A percentile compares a stretch with the other conserved stretches of the same genome.
Conservation (phyloP, 139 green algal genomes). For the Chlorella sp. region DNA sequence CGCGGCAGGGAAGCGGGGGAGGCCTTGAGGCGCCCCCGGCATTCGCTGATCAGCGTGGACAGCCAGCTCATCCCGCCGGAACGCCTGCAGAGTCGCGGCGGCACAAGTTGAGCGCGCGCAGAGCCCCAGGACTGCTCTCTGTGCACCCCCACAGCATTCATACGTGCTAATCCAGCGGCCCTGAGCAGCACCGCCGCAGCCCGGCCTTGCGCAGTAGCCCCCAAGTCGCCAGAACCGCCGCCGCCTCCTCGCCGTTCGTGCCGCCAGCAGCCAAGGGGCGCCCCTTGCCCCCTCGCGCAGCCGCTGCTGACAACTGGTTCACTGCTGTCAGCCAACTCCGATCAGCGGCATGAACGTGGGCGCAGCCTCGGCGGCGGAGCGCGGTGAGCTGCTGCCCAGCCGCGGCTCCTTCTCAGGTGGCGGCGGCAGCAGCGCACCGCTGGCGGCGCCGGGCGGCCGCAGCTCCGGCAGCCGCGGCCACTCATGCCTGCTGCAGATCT, state of each 20-base stretch:
- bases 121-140: too few species aligned
- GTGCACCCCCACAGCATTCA: too few species aligned
- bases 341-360: constrained; percentile 4
- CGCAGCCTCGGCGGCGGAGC: background rate
- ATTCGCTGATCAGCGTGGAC: too few species aligned
- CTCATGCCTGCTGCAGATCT: constrained; percentile 33
- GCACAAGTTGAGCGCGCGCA: too few species aligned
- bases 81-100: too few species aligned
- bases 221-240: background rate
- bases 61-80: too few species aligned
- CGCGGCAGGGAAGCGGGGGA: too few species aligned
- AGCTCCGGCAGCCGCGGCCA: background rate
- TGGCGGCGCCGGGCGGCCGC: background rate
- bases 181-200: background rate
- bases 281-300: too few species aligned
- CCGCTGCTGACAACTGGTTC: too few species aligned
- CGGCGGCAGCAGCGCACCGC: background rate
- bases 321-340: background rate
- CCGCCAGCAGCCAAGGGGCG: too few species aligned
- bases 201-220: background rate
- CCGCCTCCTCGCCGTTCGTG: constrained; percentile 1
- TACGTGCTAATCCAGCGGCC: too few species aligned
- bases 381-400: constrained; percentile 15
- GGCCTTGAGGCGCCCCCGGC: too few species aligned
- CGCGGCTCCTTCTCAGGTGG: background rate